Evolutionary conservation across 495 filamentous ascomycete species (phyloP), one percentile per base, ranked within the genome.

Genomic region (Lepidopterella palustris): DNA sequence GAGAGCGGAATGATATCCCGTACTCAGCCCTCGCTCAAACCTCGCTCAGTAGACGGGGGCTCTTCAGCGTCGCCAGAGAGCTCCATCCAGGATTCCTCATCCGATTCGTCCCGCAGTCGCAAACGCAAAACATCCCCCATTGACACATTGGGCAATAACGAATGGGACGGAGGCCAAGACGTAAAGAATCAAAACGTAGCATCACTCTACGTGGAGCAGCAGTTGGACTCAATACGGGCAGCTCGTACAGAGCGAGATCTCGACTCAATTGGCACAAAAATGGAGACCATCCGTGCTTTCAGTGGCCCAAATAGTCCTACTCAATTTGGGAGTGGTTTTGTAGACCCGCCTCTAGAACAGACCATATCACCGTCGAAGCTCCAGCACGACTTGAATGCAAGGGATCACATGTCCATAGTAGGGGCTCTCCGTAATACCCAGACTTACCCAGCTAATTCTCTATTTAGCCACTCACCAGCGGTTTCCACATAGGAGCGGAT

Each of bases 81-180:
- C 61, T 79, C 77, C 11, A 72, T 67, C 23, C 74, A 68, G 26
- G 77, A 79, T 57, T 80, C 78, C 1, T 71, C 74, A 8, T 80
- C 78, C 2, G 75, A 77, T 49, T 74, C 74, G 1, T 78, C 77
- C 6, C 68, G 62, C 45, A 60, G 59, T 21, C 73, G 71, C 31
- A 76, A 78, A 69, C 71, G 76, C 18, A 79, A 78, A 55, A 70
- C 76, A 21, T 77, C 77, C 6, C 65, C 68, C 42, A 73, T 73
- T 11, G 47, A 21, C 13, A 15, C 35, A 25, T 23, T 25, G 50
- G 18, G 18, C 20, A 49, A 47, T 27, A 11, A 73, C 69, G 68
- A 48, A 47, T 21, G 42, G 69, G 11, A 23, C 24, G 47, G 13
- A 21, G 13, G 24, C 13, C 21, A 24, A 3, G 21, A 51, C 15